Evolutionary conservation across 306 rosid species (phyloP), one percentile per base, ranked within the genome.

Genomic region (Ochetophila trinervis): DNA sequence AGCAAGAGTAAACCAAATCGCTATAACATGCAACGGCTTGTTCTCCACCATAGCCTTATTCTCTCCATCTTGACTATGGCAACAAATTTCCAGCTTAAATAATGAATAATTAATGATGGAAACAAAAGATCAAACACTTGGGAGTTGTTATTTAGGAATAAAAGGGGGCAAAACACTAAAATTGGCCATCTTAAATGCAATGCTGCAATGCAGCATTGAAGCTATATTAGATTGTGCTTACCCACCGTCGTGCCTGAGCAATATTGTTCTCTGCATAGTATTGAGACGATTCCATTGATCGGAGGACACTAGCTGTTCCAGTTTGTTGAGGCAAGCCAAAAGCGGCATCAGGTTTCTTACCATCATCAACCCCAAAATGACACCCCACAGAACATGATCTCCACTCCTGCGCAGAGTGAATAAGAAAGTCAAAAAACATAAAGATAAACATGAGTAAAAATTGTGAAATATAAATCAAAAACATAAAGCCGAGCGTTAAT

Each of bases 201-300:
- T 52, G 32, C 32, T 37, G 32, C 78, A 81, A 68, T 52, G 32
- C 32, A 27, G 32, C 32, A 27, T 66, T 52, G 59, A 75, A 69
- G 80, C 80, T 53, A 69, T 52, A 79, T 70, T 47, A 61, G 53
- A 75, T 67, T 73, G 86, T 90, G 95, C 99, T 93, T 93, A 88
- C 99, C 99, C 96, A 93, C 99, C 99, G 91, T 90, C 91, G 87
- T 79, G 99, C 99, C 77, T 57, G 53, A 66, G 64, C 80, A 81
- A 93, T 47, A 76, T 86, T 72, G 70, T 90, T 93, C 74, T 86
- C 91, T 59, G 57, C 12, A 81, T 84, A 93, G 70, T 93, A 93
- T 51, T 78, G 71, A 23, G 95, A 22, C 9, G 99, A 93, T 78
- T 90, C 99, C 99, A 93, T 93, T 74, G 99, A 93, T 67, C 87